These are phyloP conservation scores for Cotoneaster glaucophyllus DNA, from an alignment of 306 rosid genomes.

Conservation along the genomic window DNA sequence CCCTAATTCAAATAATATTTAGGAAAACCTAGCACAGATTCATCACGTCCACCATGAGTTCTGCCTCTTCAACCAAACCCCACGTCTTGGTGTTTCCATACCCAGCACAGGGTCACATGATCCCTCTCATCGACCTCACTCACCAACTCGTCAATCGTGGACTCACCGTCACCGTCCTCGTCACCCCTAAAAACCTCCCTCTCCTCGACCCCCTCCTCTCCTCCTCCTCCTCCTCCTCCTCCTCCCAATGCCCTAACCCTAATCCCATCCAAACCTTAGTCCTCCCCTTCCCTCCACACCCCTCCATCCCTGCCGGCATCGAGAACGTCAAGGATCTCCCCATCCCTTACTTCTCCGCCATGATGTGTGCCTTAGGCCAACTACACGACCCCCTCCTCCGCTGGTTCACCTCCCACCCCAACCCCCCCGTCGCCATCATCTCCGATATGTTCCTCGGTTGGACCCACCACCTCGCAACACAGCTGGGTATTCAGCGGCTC, in stretches of 20 bases:
- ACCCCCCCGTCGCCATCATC: slow-evolving; percentile 31
- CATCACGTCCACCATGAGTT: not conserved
- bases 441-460: slow-evolving; percentile 54
- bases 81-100: slow-evolving; percentile 9
- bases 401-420: slow-evolving; percentile 29
- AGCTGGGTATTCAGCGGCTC: slow-evolving; percentile 28
- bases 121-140: slow-evolving; percentile 21
- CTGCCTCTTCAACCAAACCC: not conserved
- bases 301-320: slow-evolving; percentile 31
- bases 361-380: slow-evolving; percentile 23
- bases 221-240: not conserved
- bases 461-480: slow-evolving; percentile 38
- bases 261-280: slow-evolving; percentile 7
- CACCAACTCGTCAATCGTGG: slow-evolving; percentile 3
- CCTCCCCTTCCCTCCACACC: slow-evolving; percentile 40
- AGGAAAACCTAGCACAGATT: not conserved
- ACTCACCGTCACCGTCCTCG: slow-evolving; percentile 18
- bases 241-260: not conserved
- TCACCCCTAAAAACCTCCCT: slow-evolving; percentile 23
- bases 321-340: slow-evolving; percentile 45
- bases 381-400: slow-evolving; percentile 23
- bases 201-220: slow-evolving; percentile 14
- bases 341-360: not conserved
- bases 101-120: slow-evolving; percentile 24
- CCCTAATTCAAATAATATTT: too few species aligned